Conservation (phyloP, 192 early-diverging fungal genomes). For the Coemansia sp. region DNA sequence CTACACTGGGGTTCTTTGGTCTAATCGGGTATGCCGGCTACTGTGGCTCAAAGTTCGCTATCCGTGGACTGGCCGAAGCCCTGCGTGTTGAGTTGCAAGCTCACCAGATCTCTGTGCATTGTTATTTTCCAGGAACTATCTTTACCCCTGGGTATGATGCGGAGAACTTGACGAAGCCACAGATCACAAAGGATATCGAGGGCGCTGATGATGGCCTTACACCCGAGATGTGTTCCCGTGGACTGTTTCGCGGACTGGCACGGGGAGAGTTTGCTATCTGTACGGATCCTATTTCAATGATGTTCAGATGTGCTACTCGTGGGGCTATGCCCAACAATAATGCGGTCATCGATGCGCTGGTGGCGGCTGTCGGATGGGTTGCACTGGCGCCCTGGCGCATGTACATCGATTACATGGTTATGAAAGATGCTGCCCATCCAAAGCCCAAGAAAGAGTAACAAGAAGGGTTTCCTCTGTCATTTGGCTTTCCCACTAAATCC, state of each 20-base stretch:
- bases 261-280: conserved; percentile 49
- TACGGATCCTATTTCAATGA: conserved; percentile 38
- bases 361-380: conserved; percentile 34
- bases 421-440: neutral
- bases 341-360: conserved; percentile 34
- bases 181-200: conserved; percentile 68
- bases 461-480: too few relatives aligned
- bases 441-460: conserved; percentile 6
- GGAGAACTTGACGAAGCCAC: conserved; percentile 74
- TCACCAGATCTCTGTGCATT: conserved; percentile 66
- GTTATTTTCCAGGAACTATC: conserved; percentile 73
- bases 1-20: conserved; percentile 65
- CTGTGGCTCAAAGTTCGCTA: conserved; percentile 69
- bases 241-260: conserved; percentile 35
- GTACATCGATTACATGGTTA: conserved; percentile 37
- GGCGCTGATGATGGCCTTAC: conserved; percentile 61
- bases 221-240: conserved; percentile 57
- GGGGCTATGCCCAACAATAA: conserved; percentile 53
- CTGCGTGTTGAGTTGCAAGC: conserved; percentile 65
- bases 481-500: neutral
- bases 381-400: conserved; percentile 46
- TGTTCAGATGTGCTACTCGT: conserved; percentile 40
- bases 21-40: conserved; percentile 70
- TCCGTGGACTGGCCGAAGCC: conserved; percentile 70
- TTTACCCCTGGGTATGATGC: conserved; percentile 66